Evolutionary conservation across 306 rosid genomes (phyloP).

Genomic region (Quercus cerris): DNA sequence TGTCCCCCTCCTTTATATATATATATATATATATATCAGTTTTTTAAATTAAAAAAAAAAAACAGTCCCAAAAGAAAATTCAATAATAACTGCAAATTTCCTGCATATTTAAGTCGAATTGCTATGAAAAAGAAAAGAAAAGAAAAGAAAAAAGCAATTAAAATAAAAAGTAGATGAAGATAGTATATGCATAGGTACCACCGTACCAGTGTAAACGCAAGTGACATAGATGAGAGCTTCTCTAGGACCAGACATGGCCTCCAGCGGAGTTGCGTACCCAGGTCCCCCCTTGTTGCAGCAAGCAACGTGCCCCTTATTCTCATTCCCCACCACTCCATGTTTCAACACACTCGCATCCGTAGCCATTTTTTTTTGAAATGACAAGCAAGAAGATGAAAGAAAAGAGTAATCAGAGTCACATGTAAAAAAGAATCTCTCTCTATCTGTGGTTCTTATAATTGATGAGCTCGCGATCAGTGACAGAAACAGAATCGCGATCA

Average conservation of each 20-base stretch:
- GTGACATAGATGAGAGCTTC: constrained; percentile 79
- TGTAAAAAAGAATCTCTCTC: too few species aligned
- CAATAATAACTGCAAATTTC: neutral
- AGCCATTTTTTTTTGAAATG: constrained; percentile 24
- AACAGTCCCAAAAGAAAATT: neutral
- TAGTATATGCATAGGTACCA: constrained; percentile 32
- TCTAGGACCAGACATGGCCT: constrained; percentile 86
- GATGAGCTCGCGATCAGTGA: too few species aligned
- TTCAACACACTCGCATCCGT: constrained; percentile 16
- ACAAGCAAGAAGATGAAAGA: neutral
- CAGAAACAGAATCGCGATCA: neutral
- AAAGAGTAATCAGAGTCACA: too few species aligned
- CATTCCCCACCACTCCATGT: constrained; percentile 16
- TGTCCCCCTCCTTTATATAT: too few species aligned
- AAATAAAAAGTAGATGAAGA: neutral
- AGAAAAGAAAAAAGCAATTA: neutral
- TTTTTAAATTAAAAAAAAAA: too few species aligned
- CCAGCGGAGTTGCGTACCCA: constrained; percentile 71
- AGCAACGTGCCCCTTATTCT: neutral
- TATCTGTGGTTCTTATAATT: too few species aligned
- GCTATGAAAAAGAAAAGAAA: neutral
- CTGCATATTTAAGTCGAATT: neutral
- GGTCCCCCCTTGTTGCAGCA: constrained; percentile 86
- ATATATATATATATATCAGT: too few species aligned
- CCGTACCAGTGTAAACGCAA: constrained; percentile 72